Percentiles rank a stretch among this genome's conserved stretches.
These are phyloP conservation scores for Seiridium unicorne DNA, from an alignment of 2,329 filamentous ascomycete genomes.

Conservation along the genomic window DNA sequence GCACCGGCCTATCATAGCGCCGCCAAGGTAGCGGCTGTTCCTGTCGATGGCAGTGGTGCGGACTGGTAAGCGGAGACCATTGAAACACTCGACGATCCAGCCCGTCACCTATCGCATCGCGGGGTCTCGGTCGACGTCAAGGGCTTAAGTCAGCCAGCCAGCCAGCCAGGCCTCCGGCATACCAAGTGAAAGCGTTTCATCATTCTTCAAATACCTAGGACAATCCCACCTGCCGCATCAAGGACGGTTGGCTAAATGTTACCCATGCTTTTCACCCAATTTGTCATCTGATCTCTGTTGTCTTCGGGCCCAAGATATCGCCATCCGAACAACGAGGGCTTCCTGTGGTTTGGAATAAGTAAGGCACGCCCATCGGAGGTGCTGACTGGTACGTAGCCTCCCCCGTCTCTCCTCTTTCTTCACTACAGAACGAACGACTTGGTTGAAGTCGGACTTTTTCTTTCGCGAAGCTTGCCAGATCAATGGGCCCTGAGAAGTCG, in stretches of 20 bases:
- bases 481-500: too few relatives aligned
- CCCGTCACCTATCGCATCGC: background rate
- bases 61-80: background rate
- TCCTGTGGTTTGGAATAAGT: background rate
- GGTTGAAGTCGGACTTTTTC: background rate
- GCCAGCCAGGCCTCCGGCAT: background rate
- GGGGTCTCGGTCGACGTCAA: background rate
- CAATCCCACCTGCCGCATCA: background rate
- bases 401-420: background rate
- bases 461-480: background rate
- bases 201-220: background rate
- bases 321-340: background rate
- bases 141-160: background rate
- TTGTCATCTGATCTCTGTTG: background rate
- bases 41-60: background rate
- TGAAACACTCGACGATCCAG: background rate
- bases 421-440: background rate
- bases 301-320: background rate
- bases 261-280: background rate
- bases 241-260: background rate
- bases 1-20: background rate
- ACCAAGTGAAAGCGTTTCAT: background rate
- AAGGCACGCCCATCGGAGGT: background rate
- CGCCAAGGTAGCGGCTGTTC: background rate
- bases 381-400: background rate